phyloP scores from a whole-genome alignment of 495 filamentous ascomycete genomes.

The Delitschia confertaspora region DNA sequence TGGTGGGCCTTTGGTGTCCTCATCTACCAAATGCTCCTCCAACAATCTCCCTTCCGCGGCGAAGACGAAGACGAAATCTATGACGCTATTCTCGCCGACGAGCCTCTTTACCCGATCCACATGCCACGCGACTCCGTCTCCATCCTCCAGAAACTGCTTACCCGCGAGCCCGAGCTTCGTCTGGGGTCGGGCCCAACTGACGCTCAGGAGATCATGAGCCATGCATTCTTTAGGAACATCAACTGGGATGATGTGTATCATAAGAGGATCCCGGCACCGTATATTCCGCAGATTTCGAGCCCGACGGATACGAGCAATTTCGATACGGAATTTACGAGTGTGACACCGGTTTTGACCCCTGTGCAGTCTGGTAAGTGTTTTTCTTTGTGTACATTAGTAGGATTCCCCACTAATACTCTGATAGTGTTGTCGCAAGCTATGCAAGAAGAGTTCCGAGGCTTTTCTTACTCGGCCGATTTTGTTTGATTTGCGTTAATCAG shows the following conservation, averaged over 20 bases:
- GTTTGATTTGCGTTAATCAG: too few species aligned
- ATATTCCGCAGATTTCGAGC: constrained; percentile 77
- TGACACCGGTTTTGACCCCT: constrained; percentile 92
- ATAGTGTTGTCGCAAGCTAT: constrained; percentile 93
- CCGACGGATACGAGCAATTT: constrained; percentile 99
- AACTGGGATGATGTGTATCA: constrained; percentile 98
- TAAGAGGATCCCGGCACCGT: constrained; percentile 82
- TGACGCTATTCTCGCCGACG: constrained; percentile 95
- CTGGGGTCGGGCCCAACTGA: constrained; percentile 93
- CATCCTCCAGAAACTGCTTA: constrained; percentile 95
- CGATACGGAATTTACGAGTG: constrained; percentile 96
- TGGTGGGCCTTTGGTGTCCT: constrained; percentile 99
- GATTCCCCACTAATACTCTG: constrained; percentile 20
- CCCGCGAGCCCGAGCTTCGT: constrained; percentile 84
- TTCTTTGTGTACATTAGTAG: background rate
- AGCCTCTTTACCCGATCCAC: constrained; percentile 96
- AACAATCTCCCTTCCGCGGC: constrained; percentile 97
- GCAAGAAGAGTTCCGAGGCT: constrained; percentile 99
- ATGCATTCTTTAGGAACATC: constrained; percentile 95
- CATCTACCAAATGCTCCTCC: constrained; percentile 99
- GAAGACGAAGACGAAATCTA: constrained; percentile 99
- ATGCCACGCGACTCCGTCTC: constrained; percentile 98
- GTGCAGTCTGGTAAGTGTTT: constrained; percentile 81
- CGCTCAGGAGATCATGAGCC: constrained; percentile 98
- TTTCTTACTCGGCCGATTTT: constrained; percentile 86